Conservation (phyloP, 495 filamentous ascomycete genomes). For the Pyrenopolyporus hunteri region DNA sequence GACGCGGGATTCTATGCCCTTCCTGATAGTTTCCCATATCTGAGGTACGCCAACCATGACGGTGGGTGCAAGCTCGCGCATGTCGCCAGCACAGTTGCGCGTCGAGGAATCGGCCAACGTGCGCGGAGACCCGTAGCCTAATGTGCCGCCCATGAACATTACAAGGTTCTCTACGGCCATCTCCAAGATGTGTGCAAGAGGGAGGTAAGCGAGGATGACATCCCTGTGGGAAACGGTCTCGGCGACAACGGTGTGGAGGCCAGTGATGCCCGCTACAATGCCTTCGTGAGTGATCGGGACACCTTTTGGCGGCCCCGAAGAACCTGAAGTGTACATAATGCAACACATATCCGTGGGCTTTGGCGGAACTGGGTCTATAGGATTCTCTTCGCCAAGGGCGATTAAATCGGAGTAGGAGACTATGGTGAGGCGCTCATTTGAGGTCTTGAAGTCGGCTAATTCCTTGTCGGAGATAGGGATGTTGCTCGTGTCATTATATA, state of each 20-base stretch:
- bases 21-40: constrained; percentile 77
- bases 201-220: constrained; percentile 78
- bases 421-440: constrained; percentile 49
- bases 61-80: constrained; percentile 81
- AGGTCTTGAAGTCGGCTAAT: constrained; percentile 50
- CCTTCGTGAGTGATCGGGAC: constrained; percentile 79
- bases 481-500: constrained; percentile 53
- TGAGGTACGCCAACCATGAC: constrained; percentile 87
- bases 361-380: constrained; percentile 68
- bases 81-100: constrained; percentile 62
- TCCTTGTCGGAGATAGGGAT: constrained; percentile 48
- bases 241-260: constrained; percentile 48
- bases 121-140: constrained; percentile 85
- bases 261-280: constrained; percentile 68
- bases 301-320: constrained; percentile 88
- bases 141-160: constrained; percentile 73
- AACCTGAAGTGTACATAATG: constrained; percentile 96
- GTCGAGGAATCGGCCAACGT: constrained; percentile 72
- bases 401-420: constrained; percentile 53
- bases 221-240: constrained; percentile 62
- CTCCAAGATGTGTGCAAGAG: constrained; percentile 88
- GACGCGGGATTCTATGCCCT: constrained; percentile 73
- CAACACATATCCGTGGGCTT: constrained; percentile 74
- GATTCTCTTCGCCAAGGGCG: constrained; percentile 67
- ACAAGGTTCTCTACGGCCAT: constrained; percentile 78